Conservation (phyloP, 306 rosid species). For the Gastrolobium bilobum region DNA sequence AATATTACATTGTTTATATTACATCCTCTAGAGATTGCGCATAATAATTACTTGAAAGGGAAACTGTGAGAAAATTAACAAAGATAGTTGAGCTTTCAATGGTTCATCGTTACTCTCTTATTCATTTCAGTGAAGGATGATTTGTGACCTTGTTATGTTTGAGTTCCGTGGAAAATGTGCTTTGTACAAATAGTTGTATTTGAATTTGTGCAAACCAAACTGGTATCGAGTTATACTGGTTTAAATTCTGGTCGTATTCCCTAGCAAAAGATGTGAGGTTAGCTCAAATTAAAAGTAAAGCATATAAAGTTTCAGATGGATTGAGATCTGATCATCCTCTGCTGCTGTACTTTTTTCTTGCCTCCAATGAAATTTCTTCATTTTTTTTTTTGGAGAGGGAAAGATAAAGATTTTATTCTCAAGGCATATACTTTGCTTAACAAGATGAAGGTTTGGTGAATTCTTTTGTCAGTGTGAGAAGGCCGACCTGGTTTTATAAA, state of each 20-base stretch:
- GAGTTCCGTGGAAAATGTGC: not conserved
- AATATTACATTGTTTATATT: constrained; percentile 8
- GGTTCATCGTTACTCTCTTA: not conserved
- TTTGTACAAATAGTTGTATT: not conserved
- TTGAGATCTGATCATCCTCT: not conserved
- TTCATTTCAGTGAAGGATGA: not conserved
- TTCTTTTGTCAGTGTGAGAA: not conserved
- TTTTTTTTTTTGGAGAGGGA: not conserved
- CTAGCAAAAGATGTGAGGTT: not conserved
- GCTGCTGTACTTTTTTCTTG: not conserved
- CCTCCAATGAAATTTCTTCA: not conserved
- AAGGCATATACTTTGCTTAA: not conserved
- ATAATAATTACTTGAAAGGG: not conserved
- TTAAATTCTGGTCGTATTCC: not conserved
- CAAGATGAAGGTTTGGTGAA: not conserved
- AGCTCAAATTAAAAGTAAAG: not conserved
- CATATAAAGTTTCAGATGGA: not conserved
- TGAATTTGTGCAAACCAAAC: not conserved
- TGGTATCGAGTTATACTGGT: not conserved
- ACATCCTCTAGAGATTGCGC: not conserved
- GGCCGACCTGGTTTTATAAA: constrained; percentile 4
- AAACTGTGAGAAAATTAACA: too few species aligned
- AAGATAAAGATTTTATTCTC: not conserved
- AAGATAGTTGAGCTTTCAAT: not conserved
- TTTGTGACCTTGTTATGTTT: constrained; percentile 14